Percentiles rank a stretch among this genome's conserved stretches.
Evolutionary conservation across 1,284 basidiomycete species (phyloP).

Genomic region (Rhodofomes roseus): DNA sequence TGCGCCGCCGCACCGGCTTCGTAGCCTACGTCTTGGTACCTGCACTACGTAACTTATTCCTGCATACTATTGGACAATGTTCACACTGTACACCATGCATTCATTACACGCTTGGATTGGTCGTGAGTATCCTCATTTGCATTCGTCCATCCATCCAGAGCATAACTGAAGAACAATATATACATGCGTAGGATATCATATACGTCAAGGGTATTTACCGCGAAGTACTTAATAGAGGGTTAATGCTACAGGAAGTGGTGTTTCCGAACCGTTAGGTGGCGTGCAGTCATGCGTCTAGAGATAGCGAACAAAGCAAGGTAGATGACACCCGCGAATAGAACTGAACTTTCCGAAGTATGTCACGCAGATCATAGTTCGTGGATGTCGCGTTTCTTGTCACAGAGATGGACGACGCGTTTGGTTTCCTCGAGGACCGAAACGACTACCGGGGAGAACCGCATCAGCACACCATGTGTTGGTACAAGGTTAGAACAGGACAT

Average conservation of each 20-base stretch:
- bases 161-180: background rate
- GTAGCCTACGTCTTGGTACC: background rate
- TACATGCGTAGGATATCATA: background rate
- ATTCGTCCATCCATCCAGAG: background rate
- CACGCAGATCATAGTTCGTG: constrained; percentile 11
- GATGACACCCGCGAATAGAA: background rate
- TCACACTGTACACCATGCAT: background rate
- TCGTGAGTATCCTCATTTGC: background rate
- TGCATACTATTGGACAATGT: background rate
- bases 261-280: background rate
- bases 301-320: background rate
- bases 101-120: background rate
- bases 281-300: background rate
- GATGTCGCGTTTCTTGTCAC: constrained; percentile 40
- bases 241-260: background rate
- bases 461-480: background rate
- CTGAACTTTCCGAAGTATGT: background rate
- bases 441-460: constrained; percentile 33
- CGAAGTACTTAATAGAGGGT: background rate
- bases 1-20: too few relatives aligned
- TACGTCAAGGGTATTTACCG: background rate
- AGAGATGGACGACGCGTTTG: constrained; percentile 42
- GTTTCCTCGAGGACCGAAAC: constrained; percentile 57
- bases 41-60: background rate
- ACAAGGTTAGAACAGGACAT: background rate